A percentile compares a stretch with the other conserved stretches of the same genome.
These are phyloP conservation scores for Colletotrichum lentis DNA, from an alignment of 2,329 filamentous ascomycete genomes.

Conservation along the genomic window DNA sequence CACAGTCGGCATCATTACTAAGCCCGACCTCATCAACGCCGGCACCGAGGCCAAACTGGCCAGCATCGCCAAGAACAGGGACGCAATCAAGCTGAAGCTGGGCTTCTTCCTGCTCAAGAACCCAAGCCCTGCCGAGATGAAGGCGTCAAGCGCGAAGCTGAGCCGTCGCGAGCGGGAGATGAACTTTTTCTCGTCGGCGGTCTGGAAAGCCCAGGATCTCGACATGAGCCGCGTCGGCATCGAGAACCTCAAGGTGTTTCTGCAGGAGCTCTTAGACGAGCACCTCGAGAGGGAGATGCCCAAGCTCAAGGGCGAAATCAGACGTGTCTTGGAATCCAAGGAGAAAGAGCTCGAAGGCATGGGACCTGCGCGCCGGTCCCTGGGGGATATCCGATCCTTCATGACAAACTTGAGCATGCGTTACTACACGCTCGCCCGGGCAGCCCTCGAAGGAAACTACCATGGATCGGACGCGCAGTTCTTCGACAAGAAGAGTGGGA, in stretches of 20 bases:
- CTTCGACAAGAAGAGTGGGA: conserved; percentile 55
- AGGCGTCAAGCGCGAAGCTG: conserved; percentile 48
- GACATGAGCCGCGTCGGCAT: conserved; percentile 55
- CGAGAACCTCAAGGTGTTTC: conserved; percentile 53
- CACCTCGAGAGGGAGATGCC: conserved; percentile 58
- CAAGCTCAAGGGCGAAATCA: conserved; percentile 50
- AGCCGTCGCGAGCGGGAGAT: conserved; percentile 44
- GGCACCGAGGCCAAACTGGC: conserved; percentile 53
- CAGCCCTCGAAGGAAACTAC: conserved; percentile 62
- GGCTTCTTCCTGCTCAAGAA: conserved; percentile 65
- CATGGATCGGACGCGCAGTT: conserved; percentile 51
- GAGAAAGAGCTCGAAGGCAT: conserved; percentile 53
- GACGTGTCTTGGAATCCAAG: conserved; percentile 39
- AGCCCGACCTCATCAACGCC: conserved; percentile 55
- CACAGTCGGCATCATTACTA: conserved; percentile 66
- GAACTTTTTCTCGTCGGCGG: conserved; percentile 54
- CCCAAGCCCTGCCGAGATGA: conserved; percentile 41
- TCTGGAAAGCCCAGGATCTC: conserved; percentile 49
- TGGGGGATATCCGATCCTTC: conserved; percentile 57
- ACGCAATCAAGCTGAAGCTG: conserved; percentile 55
- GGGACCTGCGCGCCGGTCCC: conserved; percentile 57
- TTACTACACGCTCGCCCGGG: conserved; percentile 55
- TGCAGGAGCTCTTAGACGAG: conserved; percentile 60
- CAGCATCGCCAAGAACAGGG: conserved; percentile 54
- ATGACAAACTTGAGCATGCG: conserved; percentile 56